Conservation (phyloP, 1,139 yeast genomes). For the Suzukiozyma palmioleophila region DNA sequence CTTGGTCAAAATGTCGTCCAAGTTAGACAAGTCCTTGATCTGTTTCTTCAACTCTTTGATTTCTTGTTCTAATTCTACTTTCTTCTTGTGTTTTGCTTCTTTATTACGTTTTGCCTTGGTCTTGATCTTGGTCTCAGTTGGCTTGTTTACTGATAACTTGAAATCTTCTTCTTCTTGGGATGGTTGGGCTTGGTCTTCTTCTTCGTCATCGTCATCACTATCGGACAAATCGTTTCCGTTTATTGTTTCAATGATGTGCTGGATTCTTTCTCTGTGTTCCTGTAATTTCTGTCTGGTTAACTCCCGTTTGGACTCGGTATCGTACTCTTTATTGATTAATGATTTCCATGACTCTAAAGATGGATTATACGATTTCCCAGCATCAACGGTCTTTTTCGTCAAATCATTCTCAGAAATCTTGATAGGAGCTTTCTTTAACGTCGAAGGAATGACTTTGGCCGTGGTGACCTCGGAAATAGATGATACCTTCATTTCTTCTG, state of each 20-base stretch:
- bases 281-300: conserved; percentile 55
- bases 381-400: conserved; percentile 39
- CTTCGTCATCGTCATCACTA: conserved; percentile 47
- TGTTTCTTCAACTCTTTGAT: conserved; percentile 54
- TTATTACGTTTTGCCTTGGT: conserved; percentile 74
- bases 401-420: conserved; percentile 38
- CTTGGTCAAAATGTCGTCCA: conserved; percentile 47
- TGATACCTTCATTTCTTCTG: conserved; percentile 35
- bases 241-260: conserved; percentile 39
- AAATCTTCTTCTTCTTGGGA: conserved; percentile 21
- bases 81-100: conserved; percentile 62
- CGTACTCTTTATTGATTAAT: conserved; percentile 64
- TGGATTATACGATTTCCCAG: conserved; percentile 93
- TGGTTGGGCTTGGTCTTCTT: conserved; percentile 27
- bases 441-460: conserved; percentile 52
- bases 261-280: conserved; percentile 61
- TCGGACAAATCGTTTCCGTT: conserved; percentile 14
- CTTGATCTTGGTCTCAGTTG: conserved; percentile 66
- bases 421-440: conserved; percentile 54
- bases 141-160: conserved; percentile 66
- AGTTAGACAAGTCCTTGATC: conserved; percentile 53
- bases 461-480: conserved; percentile 46
- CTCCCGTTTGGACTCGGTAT: conserved; percentile 63
- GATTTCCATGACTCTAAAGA: conserved; percentile 78
- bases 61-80: conserved; percentile 50